Base-by-base conservation (phyloP, 805 yeast genomes). In the Candida stauntonica region DNA sequence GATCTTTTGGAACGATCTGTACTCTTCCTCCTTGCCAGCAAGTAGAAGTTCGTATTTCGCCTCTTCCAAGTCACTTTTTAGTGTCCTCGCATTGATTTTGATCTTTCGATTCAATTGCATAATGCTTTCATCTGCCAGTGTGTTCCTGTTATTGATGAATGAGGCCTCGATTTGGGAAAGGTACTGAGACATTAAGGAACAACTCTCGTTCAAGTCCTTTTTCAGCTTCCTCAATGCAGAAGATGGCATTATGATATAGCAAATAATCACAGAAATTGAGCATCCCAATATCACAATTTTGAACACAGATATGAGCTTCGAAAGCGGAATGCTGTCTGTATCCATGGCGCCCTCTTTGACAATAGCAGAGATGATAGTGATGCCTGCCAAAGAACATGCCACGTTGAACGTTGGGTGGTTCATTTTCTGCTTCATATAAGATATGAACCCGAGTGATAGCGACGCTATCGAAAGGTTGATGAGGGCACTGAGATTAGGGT, bases 351-450 rank as follows among this genome's bases (percentile, higher is more conserved):
- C 89, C 51, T 86, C 94, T 53, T 81, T 80, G 13, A 84, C 75
- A 40, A 86, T 70, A 42, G 85, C 79, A 0, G 87, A 73, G 3
- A 85, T 78, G 17, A 85, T 62, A 4, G 83, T 72, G 36, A 85
- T 83, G 7, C 85, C 77, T 2, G 89, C 85, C 33, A 85, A 62
- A 0, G 88, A 78, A 51, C 93, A 82, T 0, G 95, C 91, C 11
- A 91, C 84, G 50, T 82, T 83, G 60, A 85, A 86, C 0, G 84
- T 81, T 15, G 74, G 80, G 51, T 73, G 76, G 49, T 73, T 71
- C 37, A 85, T 75, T 42, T 72, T 68, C 51, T 80, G 86, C 47
- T 86, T 86, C 66, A 76, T 68, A 50, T 70, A 81, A 1, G 93
- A 82, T 20, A 86, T 72, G 13, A 72, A 45, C 0, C 93, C 93